A percentile compares a stretch with the other conserved stretches of the same genome.
Evolutionary conservation across 441 rosid genomes (phyloP).

Genomic region (Populus hybrid): DNA sequence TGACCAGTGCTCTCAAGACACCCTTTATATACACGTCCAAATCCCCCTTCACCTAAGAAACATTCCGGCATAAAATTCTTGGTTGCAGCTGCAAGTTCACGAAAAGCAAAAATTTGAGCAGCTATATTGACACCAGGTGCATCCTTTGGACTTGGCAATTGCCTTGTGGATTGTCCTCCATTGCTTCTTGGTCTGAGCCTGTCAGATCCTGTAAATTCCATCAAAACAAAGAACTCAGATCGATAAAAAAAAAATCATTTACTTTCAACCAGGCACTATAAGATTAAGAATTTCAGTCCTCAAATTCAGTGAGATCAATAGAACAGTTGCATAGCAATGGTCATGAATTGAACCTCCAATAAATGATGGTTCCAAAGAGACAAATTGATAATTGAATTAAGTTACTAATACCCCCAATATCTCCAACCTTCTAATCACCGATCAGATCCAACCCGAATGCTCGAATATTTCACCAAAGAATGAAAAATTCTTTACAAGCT

Average conservation of each 20-base stretch:
- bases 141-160: slow-evolving; percentile 56
- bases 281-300: slow-evolving; percentile 5
- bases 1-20: slow-evolving; percentile 85
- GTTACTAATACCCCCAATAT: neutral
- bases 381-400: neutral
- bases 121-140: slow-evolving; percentile 59
- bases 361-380: slow-evolving; percentile 1
- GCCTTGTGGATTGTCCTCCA: slow-evolving; percentile 62
- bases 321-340: slow-evolving; percentile 2
- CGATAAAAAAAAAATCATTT: neutral
- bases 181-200: slow-evolving; percentile 65
- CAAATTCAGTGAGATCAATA: neutral
- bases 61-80: slow-evolving; percentile 88
- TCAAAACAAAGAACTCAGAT: slow-evolving; percentile 16
- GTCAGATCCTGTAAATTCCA: slow-evolving; percentile 66
- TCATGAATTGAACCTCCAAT: neutral
- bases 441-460: slow-evolving; percentile 33
- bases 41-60: slow-evolving; percentile 97
- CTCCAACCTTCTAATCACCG: slow-evolving; percentile 4
- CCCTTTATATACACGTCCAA: slow-evolving; percentile 94
- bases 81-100: slow-evolving; percentile 89
- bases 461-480: slow-evolving; percentile 19
- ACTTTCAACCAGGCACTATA: slow-evolving; percentile 4
- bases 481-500: neutral
- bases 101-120: slow-evolving; percentile 84